phyloP scores from a whole-genome alignment of 2,329 filamentous ascomycete species.

The Neofusicoccum ribis region DNA sequence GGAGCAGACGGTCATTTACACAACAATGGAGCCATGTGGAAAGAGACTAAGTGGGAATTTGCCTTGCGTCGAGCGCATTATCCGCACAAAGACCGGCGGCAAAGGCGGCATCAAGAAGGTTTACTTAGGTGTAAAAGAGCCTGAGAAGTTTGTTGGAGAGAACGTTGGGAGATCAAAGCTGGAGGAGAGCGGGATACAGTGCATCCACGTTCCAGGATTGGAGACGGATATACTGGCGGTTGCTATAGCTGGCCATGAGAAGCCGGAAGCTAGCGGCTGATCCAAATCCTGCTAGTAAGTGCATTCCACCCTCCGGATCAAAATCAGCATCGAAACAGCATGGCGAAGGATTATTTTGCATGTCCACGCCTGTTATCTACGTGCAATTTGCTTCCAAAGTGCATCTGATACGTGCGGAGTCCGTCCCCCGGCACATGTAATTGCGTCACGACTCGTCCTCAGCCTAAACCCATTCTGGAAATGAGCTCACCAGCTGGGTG shows the following conservation, averaged over 20 bases:
- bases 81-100: conserved; percentile 52
- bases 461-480: conserved; percentile 6
- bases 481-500: conserved; percentile 4
- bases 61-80: conserved; percentile 77
- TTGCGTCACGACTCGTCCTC: conserved; percentile 18
- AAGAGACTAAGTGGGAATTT: conserved; percentile 72
- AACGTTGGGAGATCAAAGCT: conserved; percentile 75
- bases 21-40: conserved; percentile 87
- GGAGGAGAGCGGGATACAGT: conserved; percentile 69
- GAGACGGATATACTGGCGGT: conserved; percentile 79
- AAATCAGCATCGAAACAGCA: background rate
- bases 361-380: too few relatives aligned
- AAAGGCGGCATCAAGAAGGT: conserved; percentile 70
- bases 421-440: background rate
- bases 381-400: background rate
- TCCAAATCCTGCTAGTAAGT: background rate
- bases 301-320: background rate
- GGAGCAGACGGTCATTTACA: conserved; percentile 69
- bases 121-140: conserved; percentile 85
- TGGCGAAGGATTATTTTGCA: background rate
- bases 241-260: conserved; percentile 77
- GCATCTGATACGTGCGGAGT: background rate
- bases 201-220: conserved; percentile 71
- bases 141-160: conserved; percentile 81
- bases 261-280: conserved; percentile 20